phyloP scores from a whole-genome alignment of 805 yeast species.

The Saturnispora besseyi region DNA sequence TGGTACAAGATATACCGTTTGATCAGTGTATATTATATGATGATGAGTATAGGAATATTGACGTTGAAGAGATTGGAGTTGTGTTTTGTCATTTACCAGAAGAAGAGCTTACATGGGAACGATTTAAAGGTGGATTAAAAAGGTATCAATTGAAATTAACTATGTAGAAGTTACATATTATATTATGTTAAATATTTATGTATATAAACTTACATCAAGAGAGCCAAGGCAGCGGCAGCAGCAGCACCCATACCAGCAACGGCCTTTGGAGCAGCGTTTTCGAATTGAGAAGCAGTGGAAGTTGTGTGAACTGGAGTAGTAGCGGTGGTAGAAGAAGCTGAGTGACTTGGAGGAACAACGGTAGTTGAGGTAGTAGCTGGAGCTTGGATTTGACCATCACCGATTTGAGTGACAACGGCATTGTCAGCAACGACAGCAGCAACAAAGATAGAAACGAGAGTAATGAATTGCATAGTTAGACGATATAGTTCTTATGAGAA shows the following conservation, averaged over 20 bases:
- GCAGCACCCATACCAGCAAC: slow-evolving; percentile 23
- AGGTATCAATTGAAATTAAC: background rate
- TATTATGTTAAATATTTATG: background rate
- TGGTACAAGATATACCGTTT: slow-evolving; percentile 15
- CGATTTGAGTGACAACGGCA: slow-evolving; percentile 43
- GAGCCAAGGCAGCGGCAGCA: slow-evolving; percentile 25
- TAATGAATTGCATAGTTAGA: slow-evolving; percentile 17
- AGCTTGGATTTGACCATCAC: slow-evolving; percentile 54
- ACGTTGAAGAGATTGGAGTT: slow-evolving; percentile 41
- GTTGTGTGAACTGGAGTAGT: slow-evolving; percentile 33
- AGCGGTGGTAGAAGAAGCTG: slow-evolving; percentile 3
- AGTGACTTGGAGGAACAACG: background rate
- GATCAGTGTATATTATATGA: background rate
- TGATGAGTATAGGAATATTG: background rate
- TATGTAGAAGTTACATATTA: background rate
- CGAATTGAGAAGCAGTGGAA: slow-evolving; percentile 13
- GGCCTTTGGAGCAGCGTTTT: slow-evolving; percentile 16
- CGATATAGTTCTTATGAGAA: too few relatives aligned
- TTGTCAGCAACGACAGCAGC: slow-evolving; percentile 27
- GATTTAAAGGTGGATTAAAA: slow-evolving; percentile 39
- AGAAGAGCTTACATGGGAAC: slow-evolving; percentile 44
- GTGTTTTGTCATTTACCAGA: slow-evolving; percentile 56
- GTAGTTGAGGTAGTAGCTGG: slow-evolving; percentile 8
- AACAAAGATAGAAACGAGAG: slow-evolving; percentile 16
- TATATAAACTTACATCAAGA: slow-evolving; percentile 17